Base-by-base conservation (phyloP, 176 grass and related monocot genomes). In the Carex myosuroides region DNA sequence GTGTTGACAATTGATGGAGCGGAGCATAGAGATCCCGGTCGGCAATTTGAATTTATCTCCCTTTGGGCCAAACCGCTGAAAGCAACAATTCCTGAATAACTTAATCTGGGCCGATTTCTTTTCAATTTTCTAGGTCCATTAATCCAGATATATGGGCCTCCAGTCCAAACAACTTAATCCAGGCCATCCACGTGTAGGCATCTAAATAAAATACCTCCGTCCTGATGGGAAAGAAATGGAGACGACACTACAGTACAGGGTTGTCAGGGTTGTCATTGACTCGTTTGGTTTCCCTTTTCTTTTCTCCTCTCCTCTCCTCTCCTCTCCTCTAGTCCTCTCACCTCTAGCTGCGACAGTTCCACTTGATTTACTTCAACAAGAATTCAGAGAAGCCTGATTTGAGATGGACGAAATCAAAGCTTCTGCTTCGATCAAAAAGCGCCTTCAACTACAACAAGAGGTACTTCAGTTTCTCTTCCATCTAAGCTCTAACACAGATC, bases 381-480 rank as follows among this genome's bases (percentile, higher is more conserved):
- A 9, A 71, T 14, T 32, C 6, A 16, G 12, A 41, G 33, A 41
- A 80, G 17, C 17, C 35, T 61, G 78, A 50, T 50, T 65, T 42
- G 56, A 17, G 70, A 89, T 89, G 88, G 84, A 84, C 1, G 84
- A 86, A 84, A 60, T 59, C 70, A 32, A 41, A 79, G 16, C 60
- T 70, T 86, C 88, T 42, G 22, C 48, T 84, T 61, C 84, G 46
- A 66, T 84, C 13, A 83, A 52, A 70, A 83, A 84, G 32, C 88
- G 79, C 29, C 79, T 89, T 4, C 55, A 64, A 21, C 22, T 89
- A 54, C 88, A 89, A 69, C 81, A 83, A 64, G 84, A 89, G 88
- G 87, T 85, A 13, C 52, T 39, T 16, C 46, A 33, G 2, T 79
- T 69, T 81, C 54, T 33, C 11, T 24, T 33, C 30, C 30, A 50